These are phyloP conservation scores for Phaeosphaeria sp. DNA, from an alignment of 2,329 filamentous ascomycete genomes.

Conservation along the genomic window DNA sequence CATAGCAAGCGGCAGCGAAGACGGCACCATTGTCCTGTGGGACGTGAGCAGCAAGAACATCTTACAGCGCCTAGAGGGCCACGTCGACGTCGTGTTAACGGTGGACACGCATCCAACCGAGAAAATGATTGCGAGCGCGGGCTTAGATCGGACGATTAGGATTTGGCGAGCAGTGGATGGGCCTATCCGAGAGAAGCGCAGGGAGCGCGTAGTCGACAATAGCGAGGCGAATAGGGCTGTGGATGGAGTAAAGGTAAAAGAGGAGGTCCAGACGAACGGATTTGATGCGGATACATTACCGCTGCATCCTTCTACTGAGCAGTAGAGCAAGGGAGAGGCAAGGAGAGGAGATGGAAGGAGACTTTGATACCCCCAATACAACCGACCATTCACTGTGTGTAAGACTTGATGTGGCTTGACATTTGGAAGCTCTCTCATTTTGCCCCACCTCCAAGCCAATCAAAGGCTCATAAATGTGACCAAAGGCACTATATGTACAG, in stretches of 20 bases:
- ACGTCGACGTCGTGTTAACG: slow-evolving; percentile 64
- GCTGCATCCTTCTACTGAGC: slow-evolving; percentile 25
- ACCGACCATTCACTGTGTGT: background rate
- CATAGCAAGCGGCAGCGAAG: slow-evolving; percentile 83
- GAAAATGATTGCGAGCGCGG: slow-evolving; percentile 65
- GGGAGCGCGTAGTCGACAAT: background rate
- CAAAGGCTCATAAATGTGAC: background rate
- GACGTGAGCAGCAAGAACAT: slow-evolving; percentile 86
- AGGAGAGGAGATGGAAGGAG: background rate
- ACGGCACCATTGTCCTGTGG: slow-evolving; percentile 86
- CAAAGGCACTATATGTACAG: background rate
- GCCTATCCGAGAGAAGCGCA: too few species aligned
- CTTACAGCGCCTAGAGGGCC: slow-evolving; percentile 68
- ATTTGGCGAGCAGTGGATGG: slow-evolving; percentile 56
- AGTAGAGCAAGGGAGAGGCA: background rate
- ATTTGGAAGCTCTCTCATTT: background rate
- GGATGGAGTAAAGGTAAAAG: background rate
- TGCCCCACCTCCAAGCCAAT: background rate
- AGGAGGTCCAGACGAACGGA: slow-evolving; percentile 16
- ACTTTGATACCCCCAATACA: background rate
- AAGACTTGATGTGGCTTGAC: too few species aligned
- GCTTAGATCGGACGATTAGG: slow-evolving; percentile 66
- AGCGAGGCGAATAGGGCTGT: background rate
- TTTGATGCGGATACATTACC: slow-evolving; percentile 28
- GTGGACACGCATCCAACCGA: slow-evolving; percentile 65